These are phyloP conservation scores for Uncinocarpus reesii DNA, from an alignment of 2,329 filamentous ascomycete species.

Conservation along the genomic window DNA sequence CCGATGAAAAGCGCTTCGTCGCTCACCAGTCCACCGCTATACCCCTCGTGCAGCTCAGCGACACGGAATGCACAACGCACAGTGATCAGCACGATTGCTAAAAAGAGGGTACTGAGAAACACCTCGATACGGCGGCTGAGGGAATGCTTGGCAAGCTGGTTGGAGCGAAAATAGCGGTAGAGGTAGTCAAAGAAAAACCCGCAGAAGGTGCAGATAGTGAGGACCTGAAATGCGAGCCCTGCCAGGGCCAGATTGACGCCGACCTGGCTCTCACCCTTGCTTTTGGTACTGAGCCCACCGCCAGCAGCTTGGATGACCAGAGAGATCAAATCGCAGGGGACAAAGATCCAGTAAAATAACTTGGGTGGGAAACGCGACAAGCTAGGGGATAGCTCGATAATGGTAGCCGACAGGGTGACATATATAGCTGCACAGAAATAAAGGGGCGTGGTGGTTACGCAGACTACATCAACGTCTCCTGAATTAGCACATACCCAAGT, in stretches of 20 bases:
- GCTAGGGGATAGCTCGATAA: constrained; percentile 27
- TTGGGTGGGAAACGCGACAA: constrained; percentile 27
- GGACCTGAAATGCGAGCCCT: constrained; percentile 52
- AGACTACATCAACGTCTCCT: constrained; percentile 34
- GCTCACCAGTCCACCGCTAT: constrained; percentile 39
- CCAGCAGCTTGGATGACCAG: constrained; percentile 52
- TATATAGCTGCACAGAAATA: constrained; percentile 57
- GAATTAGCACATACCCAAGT: neutral
- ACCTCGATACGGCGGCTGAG: no score
- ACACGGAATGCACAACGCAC: constrained; percentile 43
- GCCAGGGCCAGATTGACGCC: constrained; percentile 58
- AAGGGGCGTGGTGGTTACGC: constrained; percentile 54
- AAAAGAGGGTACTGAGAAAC: constrained; percentile 29
- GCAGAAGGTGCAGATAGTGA: constrained; percentile 48
- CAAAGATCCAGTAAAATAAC: constrained; percentile 41
- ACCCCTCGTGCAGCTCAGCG: constrained; percentile 42
- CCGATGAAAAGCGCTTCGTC: constrained; percentile 44
- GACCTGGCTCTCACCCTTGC: constrained; percentile 26
- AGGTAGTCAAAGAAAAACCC: constrained; percentile 39
- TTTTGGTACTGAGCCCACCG: constrained; percentile 45
- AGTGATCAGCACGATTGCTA: constrained; percentile 39
- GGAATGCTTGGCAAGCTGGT: no score
- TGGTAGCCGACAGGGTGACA: constrained; percentile 44
- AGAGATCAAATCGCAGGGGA: constrained; percentile 52
- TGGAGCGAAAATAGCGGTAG: constrained; percentile 28